Evolutionary conservation across 2,329 filamentous ascomycete species (phyloP).

Genomic region (Phyllosticta citribraziliensis): DNA sequence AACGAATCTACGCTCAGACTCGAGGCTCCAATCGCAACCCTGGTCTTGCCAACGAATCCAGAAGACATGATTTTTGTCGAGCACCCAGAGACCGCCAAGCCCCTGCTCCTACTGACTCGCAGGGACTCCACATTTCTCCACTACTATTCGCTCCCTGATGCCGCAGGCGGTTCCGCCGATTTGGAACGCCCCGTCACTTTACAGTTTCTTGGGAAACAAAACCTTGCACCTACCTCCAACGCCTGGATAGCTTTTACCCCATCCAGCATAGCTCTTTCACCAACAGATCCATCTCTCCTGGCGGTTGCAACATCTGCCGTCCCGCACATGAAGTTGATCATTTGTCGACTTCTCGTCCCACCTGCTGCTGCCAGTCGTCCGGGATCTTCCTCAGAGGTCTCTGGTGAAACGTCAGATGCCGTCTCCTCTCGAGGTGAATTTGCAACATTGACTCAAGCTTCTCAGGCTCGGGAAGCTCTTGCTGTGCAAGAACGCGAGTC

Average conservation of each 20-base stretch:
- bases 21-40: conserved; percentile 27
- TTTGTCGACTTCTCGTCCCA: conserved; percentile 49
- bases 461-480: conserved; percentile 42
- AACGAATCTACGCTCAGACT: conserved; percentile 13
- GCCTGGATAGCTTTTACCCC: conserved; percentile 57
- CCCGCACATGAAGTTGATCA: conserved; percentile 53
- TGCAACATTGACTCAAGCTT: conserved; percentile 35
- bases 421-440: neutral
- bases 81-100: conserved; percentile 37
- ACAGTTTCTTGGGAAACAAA: conserved; percentile 45
- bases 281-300: conserved; percentile 43
- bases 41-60: conserved; percentile 43
- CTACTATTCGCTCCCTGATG: conserved; percentile 38
- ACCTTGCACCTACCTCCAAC: conserved; percentile 52
- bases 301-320: conserved; percentile 52
- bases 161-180: neutral
- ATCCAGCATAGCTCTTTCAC: conserved; percentile 45
- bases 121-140: conserved; percentile 50
- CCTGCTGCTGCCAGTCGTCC: conserved; percentile 6
- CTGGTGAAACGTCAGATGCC: neutral
- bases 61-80: conserved; percentile 46
- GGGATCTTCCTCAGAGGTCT: neutral
- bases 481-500: conserved; percentile 47
- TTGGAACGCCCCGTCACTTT: conserved; percentile 18
- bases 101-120: conserved; percentile 44